Base-by-base conservation (phyloP, 331 rosid species). In the Pyrus hybrid region DNA sequence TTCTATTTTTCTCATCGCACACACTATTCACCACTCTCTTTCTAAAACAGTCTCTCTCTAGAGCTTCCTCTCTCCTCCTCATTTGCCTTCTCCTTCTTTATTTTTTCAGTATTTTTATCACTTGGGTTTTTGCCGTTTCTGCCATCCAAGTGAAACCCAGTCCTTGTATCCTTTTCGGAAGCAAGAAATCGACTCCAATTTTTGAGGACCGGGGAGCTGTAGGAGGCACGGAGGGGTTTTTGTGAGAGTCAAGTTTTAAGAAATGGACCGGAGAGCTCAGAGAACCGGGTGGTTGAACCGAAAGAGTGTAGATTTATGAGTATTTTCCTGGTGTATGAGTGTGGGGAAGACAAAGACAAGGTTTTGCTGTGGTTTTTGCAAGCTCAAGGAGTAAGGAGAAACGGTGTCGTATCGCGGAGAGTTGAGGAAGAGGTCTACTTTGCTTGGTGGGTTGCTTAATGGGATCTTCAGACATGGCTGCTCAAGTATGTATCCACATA, bases 391-490 rank as follows among this genome's bases (percentile, higher is more conserved):
- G 58, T 69, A 25, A 25, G 60, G 60, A 47, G 18, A 9, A 69
- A 69, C 73, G 60, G 56, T 20, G 26, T 65, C 26, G 69, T 65
- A 30, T 65, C 69, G 4, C 2, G 5, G 12, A 69, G 41, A 47
- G 25, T 69, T 20, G 61, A 69, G 61, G 25, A 9, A 69, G 61
- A 69, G 41, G 61, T 45, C 41, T 56, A 11, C 51, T 62, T 80
- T 43, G 62, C 30, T 3, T 65, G 41, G 67, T 65, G 68, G 71
- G 30, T 70, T 23, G 45, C 16, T 76, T 56, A 76, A 47, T 28
- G 81, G 80, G 75, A 22, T 85, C 75, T 77, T 68, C 77, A 66
- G 78, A 84, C 63, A 85, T 85, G 90, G 67, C 77, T 30, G 74
- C 82, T 82, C 85, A 82, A 62, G 94, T 89, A 83, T 76, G 87